phyloP scores from a whole-genome alignment of 345 rosid genomes.

The Bruguiera sexangula region DNA sequence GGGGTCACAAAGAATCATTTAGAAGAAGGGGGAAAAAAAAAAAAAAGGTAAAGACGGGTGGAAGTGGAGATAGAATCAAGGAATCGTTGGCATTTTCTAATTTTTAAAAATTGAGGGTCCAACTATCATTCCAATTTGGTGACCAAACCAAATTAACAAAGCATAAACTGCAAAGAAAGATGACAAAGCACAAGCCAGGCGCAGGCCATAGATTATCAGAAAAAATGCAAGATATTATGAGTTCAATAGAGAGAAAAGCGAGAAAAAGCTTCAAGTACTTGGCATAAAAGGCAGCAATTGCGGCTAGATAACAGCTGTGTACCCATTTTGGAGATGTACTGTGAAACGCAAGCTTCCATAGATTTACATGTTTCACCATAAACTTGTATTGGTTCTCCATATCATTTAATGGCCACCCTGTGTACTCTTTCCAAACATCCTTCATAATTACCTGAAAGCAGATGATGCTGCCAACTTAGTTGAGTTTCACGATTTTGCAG shows the following conservation, averaged over 20 bases:
- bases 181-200: neutral
- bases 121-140: neutral
- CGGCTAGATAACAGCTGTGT: constrained; percentile 79
- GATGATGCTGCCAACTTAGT: neutral
- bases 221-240: neutral
- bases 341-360: constrained; percentile 97
- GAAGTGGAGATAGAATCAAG: neutral
- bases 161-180: constrained; percentile 1
- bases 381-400: constrained; percentile 94
- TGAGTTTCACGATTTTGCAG: neutral
- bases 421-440: constrained; percentile 96
- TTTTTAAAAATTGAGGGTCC: neutral
- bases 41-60: neutral
- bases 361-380: constrained; percentile 93
- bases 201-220: neutral
- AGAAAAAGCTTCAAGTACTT: constrained; percentile 42
- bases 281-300: constrained; percentile 90
- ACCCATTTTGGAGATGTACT: constrained; percentile 94
- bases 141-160: neutral
- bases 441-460: constrained; percentile 64
- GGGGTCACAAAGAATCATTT: constrained; percentile 20
- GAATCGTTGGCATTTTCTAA: neutral
- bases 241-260: neutral
- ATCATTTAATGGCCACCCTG: constrained; percentile 94
- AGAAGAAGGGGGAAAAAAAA: neutral